phyloP scores from a whole-genome alignment of 2,329 filamentous ascomycete species.

The Tolypocladium album region DNA sequence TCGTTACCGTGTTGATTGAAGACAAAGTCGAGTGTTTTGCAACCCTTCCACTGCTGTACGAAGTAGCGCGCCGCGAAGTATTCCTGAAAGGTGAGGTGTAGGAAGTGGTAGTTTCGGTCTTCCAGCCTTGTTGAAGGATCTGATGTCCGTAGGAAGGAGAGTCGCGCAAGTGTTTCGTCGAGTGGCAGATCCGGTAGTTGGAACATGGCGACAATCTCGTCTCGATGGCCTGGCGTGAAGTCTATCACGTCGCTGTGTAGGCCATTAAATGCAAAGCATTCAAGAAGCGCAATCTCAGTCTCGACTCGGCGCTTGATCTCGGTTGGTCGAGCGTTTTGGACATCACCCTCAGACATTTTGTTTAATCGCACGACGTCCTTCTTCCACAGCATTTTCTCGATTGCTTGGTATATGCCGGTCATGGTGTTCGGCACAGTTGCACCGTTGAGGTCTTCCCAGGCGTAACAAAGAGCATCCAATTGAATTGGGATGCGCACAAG shows the following conservation, averaged over 20 bases:
- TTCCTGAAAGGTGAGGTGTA: constrained; percentile 32
- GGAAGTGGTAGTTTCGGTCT: constrained; percentile 24
- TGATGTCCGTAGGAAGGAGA: constrained; percentile 27
- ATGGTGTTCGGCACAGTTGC: constrained; percentile 18
- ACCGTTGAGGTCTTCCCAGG: constrained; percentile 15
- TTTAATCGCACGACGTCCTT: constrained; percentile 23
- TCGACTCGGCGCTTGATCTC: neutral
- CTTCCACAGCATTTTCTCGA: constrained; percentile 23
- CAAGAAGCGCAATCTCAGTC: constrained; percentile 14
- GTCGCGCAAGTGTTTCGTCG: constrained; percentile 7
- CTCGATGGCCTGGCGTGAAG: constrained; percentile 14
- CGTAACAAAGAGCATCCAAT: constrained; percentile 31
- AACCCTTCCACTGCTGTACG: constrained; percentile 15
- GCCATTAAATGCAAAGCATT: constrained; percentile 24
- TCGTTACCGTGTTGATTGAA: no score
- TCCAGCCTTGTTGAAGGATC: constrained; percentile 8
- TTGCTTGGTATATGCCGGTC: constrained; percentile 22
- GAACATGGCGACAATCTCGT: constrained; percentile 9
- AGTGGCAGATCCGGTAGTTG: constrained; percentile 1
- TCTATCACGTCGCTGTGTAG: constrained; percentile 20
- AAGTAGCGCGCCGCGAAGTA: constrained; percentile 30
- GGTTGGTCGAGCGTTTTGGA: constrained; percentile 4
- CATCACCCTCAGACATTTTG: constrained; percentile 10
- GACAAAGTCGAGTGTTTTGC: no score
- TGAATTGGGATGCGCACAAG: constrained; percentile 32